Conservation (phyloP, 495 filamentous ascomycete species). For the Chaetomium fimeti region DNA sequence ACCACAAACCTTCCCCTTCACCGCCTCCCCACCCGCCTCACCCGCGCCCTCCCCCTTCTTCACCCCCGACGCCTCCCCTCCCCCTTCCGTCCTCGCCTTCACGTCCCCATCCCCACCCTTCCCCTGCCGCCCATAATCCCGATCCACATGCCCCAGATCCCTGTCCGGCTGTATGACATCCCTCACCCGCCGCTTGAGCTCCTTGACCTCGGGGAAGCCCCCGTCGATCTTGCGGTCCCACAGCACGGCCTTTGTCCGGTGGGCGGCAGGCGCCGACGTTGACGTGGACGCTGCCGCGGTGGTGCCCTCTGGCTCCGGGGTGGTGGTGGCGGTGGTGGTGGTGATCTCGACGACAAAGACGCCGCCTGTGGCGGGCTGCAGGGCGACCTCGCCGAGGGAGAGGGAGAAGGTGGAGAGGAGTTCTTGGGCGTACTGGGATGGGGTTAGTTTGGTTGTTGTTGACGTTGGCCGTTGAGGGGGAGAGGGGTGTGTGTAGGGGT, state of each 20-base stretch:
- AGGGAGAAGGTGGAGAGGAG: slow-evolving; percentile 93
- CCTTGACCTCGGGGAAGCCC: slow-evolving; percentile 89
- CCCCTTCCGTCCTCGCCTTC: slow-evolving; percentile 1
- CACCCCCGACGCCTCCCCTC: background rate
- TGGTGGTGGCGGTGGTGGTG: slow-evolving; percentile 9
- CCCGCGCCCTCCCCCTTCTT: background rate
- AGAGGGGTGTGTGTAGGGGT: no score
- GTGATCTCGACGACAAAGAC: slow-evolving; percentile 71
- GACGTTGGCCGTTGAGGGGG: background rate
- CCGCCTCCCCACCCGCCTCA: slow-evolving; percentile 10
- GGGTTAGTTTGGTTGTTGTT: background rate
- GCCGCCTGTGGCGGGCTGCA: slow-evolving; percentile 82
- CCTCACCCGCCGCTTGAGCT: slow-evolving; percentile 84
- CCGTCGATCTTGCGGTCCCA: slow-evolving; percentile 90
- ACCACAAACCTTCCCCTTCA: slow-evolving; percentile 1
- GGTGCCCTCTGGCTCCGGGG: background rate
- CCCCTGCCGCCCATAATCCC: slow-evolving; percentile 33
- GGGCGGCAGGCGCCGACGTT: background rate
- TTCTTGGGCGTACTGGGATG: slow-evolving; percentile 87
- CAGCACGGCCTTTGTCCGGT: slow-evolving; percentile 43
- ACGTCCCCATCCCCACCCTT: background rate
- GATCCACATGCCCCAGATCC: slow-evolving; percentile 81
- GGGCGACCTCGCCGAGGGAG: slow-evolving; percentile 83
- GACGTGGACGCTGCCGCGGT: background rate
- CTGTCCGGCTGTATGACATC: slow-evolving; percentile 76